Base-by-base conservation (phyloP, 2,329 filamentous ascomycete species). In the Stagonosporopsis chrysanthemi region DNA sequence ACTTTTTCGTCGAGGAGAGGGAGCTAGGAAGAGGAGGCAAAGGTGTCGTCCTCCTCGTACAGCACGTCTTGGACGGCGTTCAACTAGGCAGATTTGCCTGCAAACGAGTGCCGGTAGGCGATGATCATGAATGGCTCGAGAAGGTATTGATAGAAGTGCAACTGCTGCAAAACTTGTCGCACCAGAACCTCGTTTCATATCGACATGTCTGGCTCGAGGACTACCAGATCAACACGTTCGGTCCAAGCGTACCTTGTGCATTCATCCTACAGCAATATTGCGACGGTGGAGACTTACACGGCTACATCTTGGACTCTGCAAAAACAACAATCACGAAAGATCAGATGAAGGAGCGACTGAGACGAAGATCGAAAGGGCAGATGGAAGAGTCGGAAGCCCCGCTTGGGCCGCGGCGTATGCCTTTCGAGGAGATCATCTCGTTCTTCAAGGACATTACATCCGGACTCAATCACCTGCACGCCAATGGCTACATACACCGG, bases 241-340 rank as follows among this genome's bases (percentile, higher is more conserved):
- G 92, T 0, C 95, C 96, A 0, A 92, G 87, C 52, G 92, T 99
- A 1, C 92, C 92, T 11, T 98, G 94, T 69, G 92, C 94, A 4
- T 99, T 97, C 74, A 99, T 99, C 55, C 83, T 99, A 7, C 95
- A 99, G 73, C 93, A 99, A 72, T 99, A 97, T 70, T 99, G 96
- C 79, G 98, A 99, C 73, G 84, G 88, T 1, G 95, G 95, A 15
- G 95, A 99, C 72, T 82, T 99, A 17, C 89, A 97, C 57, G 88
- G 90, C 62, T 96, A 96, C 72, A 87, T 99, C 15, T 81, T 93
- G n/a, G 88, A 89, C 6, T 84, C 88, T 6, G 79, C 80, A 0
- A 84, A 85, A 47, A 83, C 86, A 45, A 82, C 82, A 1, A 71
- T 80, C 0, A 92, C 91, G 7, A 91, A 91, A 55, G 90, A 98